A percentile compares a stretch with the other conserved stretches of the same genome.
Conservation (phyloP, 2,329 filamentous ascomycete species). For the Phyllosticta citribraziliensis region DNA sequence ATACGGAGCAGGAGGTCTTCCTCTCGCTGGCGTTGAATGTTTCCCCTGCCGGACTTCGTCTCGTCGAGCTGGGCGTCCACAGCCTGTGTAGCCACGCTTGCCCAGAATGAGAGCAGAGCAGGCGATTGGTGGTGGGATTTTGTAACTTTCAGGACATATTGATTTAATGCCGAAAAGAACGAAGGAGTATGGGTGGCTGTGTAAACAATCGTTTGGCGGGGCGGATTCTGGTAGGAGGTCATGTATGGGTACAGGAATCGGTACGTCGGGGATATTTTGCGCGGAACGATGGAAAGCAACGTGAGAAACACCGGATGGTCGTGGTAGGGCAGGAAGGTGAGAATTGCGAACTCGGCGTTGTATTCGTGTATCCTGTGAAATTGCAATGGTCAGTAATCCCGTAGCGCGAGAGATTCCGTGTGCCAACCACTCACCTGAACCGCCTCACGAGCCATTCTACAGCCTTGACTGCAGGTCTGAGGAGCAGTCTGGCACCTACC, state of each 20-base stretch:
- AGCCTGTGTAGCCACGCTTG: conserved; percentile 74
- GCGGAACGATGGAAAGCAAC: conserved; percentile 75
- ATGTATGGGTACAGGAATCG: conserved; percentile 83
- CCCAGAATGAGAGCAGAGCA: conserved; percentile 81
- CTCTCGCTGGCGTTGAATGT: conserved; percentile 69
- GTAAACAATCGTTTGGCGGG: conserved; percentile 73
- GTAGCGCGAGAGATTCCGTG: conserved; percentile 11
- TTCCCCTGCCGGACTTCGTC: conserved; percentile 62
- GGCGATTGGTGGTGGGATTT: conserved; percentile 64
- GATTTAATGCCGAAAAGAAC: conserved; percentile 68
- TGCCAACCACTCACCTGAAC: conserved; percentile 54
- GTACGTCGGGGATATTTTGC: conserved; percentile 63
- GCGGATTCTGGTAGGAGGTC: conserved; percentile 62
- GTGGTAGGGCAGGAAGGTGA: conserved; percentile 90
- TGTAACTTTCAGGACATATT: conserved; percentile 67
- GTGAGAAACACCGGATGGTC: conserved; percentile 75
- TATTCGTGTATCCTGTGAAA: conserved; percentile 70
- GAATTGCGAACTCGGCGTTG: conserved; percentile 67
- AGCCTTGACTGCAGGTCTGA: conserved; percentile 82
- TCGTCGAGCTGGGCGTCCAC: conserved; percentile 73
- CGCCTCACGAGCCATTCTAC: conserved; percentile 90
- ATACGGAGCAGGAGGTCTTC: conserved; percentile 64
- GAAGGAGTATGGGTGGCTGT: conserved; percentile 68
- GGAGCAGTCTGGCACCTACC: conserved; percentile 62
- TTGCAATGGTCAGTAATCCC: conserved; percentile 5